Evolutionary conservation across 441 rosid species (phyloP), one percentile per base, ranked within the genome.

Genomic region (Brassica balearica): DNA sequence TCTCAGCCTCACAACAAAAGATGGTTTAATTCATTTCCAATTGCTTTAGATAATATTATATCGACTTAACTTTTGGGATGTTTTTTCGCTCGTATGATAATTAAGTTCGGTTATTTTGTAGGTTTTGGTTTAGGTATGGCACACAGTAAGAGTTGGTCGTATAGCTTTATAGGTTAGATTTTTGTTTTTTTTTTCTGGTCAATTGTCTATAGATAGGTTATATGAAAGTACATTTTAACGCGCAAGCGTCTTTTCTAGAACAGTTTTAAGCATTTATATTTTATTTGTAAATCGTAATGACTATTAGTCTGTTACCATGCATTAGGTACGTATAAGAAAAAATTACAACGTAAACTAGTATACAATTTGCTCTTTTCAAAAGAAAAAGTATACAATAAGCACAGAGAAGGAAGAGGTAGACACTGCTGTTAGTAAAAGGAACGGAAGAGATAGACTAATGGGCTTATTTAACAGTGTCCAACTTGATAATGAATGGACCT

Each of bases 71-170:
- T 2, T 20, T 27, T 43, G 7, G 19, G 11, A 69, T 76, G 17
- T 43, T 68, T 41, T 73, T 25, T 27, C 27, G 6, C 22, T 9
- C 53, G 1, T 55, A 60, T n/a, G 63, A n/a, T 29, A 29, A 68
- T 29, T 6, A 67, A 41, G 29, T 25, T 59, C 32, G 59, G 19
- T 25, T 60, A 11, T 60, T 60, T 60, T 60, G 15, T 60, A 32
- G 46, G 43, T 63, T 29, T 22, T 56, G 53, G 51, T 23, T 75
- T 75, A 60, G 68, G 79, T 68, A 60, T 29, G 51, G 62, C 51
- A 75, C 78, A 7, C 68, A 73, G 15, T 75, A 68, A 62, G 75
- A 77, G 51, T 71, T 71, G 76, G 71, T 71, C 2, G 22, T 25
- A 8, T 53, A 23, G 43, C 19, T 62, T 4, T 34, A 15, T 32